A percentile compares a stretch with the other conserved stretches of the same genome.
Evolutionary conservation across 352 stramenopile genomes (phyloP).

Genomic region (Globisporangium nodosum): DNA sequence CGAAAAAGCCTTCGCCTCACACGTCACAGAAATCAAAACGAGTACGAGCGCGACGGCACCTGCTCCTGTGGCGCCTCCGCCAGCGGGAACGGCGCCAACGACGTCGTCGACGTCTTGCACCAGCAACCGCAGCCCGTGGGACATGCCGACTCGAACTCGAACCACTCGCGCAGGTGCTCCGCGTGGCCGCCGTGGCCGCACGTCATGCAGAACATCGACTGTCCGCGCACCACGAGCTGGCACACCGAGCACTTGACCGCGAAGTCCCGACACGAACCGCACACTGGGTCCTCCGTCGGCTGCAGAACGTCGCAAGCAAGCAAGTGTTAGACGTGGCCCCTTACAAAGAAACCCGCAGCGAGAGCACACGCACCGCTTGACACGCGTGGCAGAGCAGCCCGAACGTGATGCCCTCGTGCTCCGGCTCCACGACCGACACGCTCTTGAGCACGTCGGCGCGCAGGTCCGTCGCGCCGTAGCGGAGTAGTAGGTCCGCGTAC

Average conservation of each 20-base stretch:
- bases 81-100: conserved; percentile 23
- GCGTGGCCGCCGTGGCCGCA: conserved; percentile 79
- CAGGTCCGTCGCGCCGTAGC: conserved; percentile 68
- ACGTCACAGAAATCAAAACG: conserved; percentile 31
- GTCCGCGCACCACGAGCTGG: conserved; percentile 73
- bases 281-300: conserved; percentile 53
- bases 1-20: too few relatives aligned
- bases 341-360: background rate
- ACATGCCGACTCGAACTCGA: conserved; percentile 62
- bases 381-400: conserved; percentile 65
- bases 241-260: conserved; percentile 77
- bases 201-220: conserved; percentile 85
- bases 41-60: conserved; percentile 53
- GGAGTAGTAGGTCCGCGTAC: conserved; percentile 79
- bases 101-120: conserved; percentile 74
- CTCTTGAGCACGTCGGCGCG: conserved; percentile 73
- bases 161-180: conserved; percentile 71
- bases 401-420: conserved; percentile 50
- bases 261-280: conserved; percentile 63
- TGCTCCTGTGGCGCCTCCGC: conserved; percentile 23
- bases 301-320: conserved; percentile 11
- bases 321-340: background rate
- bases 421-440: conserved; percentile 21
- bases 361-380: conserved; percentile 27
- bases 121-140: conserved; percentile 82